A percentile compares a stretch with the other conserved stretches of the same genome.
phyloP scores from a whole-genome alignment of 73 alveolate genomes.

The Uronychia setigera region DNA sequence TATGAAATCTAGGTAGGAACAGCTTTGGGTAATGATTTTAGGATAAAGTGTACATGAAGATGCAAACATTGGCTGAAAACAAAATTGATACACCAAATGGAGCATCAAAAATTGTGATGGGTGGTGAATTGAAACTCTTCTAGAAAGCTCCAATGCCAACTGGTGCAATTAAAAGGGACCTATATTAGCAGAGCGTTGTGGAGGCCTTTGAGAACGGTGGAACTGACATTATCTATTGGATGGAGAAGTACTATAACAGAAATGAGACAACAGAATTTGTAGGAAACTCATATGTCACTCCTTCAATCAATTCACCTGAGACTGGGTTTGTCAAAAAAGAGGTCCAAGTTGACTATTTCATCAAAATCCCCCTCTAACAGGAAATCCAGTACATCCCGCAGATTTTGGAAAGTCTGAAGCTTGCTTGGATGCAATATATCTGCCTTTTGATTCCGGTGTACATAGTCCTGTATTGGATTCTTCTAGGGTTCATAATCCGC shows the following conservation, averaged over 20 bases:
- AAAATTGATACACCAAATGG: conserved; percentile 49
- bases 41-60: neutral
- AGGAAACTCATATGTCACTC: neutral
- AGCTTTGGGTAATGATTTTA: neutral
- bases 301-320: neutral
- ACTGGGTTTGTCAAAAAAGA: neutral
- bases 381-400: conserved; percentile 26
- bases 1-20: conserved; percentile 1
- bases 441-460: conserved; percentile 52
- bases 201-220: neutral
- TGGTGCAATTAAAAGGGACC: conserved; percentile 38
- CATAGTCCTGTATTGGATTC: neutral
- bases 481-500: conserved; percentile 1
- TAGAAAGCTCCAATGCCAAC: conserved; percentile 39
- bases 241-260: neutral
- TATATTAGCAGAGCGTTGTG: conserved; percentile 5
- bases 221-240: neutral
- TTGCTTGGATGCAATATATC: conserved; percentile 62
- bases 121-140: conserved; percentile 30
- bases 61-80: conserved; percentile 2
- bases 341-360: neutral
- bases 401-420: conserved; percentile 46
- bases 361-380: neutral
- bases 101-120: conserved; percentile 24
- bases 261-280: neutral